Conservation (phyloP, 1,284 basidiomycete genomes). For the Puccinia hordei region DNA sequence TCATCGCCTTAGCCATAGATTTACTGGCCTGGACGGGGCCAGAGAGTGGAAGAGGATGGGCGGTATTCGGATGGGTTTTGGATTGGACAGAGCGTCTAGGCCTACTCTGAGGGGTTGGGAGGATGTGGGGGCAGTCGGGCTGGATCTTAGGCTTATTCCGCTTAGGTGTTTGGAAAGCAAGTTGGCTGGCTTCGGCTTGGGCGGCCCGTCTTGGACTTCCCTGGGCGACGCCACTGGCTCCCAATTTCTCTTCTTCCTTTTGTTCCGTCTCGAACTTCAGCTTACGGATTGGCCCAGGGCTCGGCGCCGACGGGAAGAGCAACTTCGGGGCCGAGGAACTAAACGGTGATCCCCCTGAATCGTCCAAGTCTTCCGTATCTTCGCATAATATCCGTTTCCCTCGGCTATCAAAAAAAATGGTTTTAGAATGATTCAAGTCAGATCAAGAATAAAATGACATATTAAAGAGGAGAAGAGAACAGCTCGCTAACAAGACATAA, state of each 20-base stretch:
- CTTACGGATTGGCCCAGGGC: not conserved
- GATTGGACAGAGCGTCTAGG: not conserved
- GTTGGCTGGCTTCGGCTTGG: not conserved
- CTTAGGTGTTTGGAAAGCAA: conserved; percentile 8
- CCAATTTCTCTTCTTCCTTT: not conserved
- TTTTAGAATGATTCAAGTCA: not conserved
- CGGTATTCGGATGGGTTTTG: not conserved
- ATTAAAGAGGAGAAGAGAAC: not conserved
- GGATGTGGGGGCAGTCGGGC: not conserved
- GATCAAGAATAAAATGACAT: not conserved
- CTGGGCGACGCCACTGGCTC: too few relatives aligned
- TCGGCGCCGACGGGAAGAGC: conserved; percentile 9
- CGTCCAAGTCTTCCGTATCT: conserved; percentile 9
- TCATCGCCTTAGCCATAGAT: conserved; percentile 1
- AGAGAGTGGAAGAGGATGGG: not conserved
- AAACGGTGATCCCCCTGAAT: conserved; percentile 14
- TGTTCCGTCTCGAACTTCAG: not conserved
- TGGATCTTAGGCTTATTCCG: not conserved
- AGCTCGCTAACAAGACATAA: conserved; percentile 28
- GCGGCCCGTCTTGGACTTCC: not conserved
- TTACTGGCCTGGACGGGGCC: not conserved
- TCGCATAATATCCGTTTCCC: conserved; percentile 27
- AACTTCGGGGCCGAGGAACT: not conserved
- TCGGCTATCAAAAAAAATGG: not conserved
- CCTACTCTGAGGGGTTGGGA: conserved; percentile 9